Base-by-base conservation (phyloP, 2,329 filamentous ascomycete genomes). In the Ceratocystis lukuohia region DNA sequence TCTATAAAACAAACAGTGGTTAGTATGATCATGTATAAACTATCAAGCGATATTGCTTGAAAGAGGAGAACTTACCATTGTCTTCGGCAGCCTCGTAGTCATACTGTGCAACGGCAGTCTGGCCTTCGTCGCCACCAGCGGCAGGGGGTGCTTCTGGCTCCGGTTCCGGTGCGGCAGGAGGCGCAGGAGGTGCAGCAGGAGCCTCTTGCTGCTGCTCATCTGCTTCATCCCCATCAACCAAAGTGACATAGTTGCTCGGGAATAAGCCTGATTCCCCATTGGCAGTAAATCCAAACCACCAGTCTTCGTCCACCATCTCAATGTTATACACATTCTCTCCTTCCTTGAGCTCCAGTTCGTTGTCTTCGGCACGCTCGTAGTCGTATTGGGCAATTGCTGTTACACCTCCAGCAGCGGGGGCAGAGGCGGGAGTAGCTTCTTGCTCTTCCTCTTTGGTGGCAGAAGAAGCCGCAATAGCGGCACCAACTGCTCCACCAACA, bases 21-120 rank as follows among this genome's bases (percentile, higher is more conserved):
- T 41, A 33, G 48, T 57, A 53, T 7, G 8, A n/a, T 22, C 10
- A 37, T 30, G 1, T 5, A 45, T 20, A 44, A 41, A 25, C 1
- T 15, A 22, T 3, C 37, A 41, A 41, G 37, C 8, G 5, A 63
- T 17, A 20, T 46, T 33, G 2, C 30, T 20, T 50, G 20, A 20
- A 41, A 41, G 2, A 22, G 20, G 22, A 59, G 37, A 59, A 72
- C 80, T 71, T 75, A 85, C 85, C 84, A 69, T 99, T 99, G 72
- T 96, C 93, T 76, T 99, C 94, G 0, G 91, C 93, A 62, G 94
- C 94, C 74, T 97, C 93, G 72, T 99, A 99, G 73, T 97, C 94
- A 73, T 96, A 99, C 69, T 93, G 78, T 5, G 94, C 94, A 22
- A 85, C 91, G 12, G 94, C 94, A 33, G 86, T 91, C 12, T 83